A percentile compares a stretch with the other conserved stretches of the same genome.
phyloP scores from a whole-genome alignment of 768 basidiomycete genomes.

The Trametes coccinea region DNA sequence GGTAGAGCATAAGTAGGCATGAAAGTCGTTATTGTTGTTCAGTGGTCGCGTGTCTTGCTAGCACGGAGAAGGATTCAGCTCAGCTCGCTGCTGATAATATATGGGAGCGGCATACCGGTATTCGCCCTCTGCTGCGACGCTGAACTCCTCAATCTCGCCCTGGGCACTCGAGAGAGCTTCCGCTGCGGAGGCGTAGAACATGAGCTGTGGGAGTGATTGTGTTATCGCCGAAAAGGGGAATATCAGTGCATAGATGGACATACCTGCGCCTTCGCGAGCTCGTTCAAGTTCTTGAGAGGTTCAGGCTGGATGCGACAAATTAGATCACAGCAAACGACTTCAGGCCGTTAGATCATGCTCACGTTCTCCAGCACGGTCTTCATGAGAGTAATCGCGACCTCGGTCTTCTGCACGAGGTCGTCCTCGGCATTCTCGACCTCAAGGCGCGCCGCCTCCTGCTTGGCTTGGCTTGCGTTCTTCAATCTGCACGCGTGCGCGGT shows the following conservation, averaged over 20 bases:
- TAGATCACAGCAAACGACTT: not conserved
- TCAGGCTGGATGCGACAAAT: conserved; percentile 64
- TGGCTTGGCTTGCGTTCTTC: conserved; percentile 72
- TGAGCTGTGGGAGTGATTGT: conserved; percentile 43
- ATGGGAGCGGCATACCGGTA: conserved; percentile 61
- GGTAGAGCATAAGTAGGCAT: no score
- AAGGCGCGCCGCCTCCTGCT: conserved; percentile 88
- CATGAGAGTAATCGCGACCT: conserved; percentile 95
- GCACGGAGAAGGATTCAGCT: conserved; percentile 9
- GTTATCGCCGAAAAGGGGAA: not conserved
- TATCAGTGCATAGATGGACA: not conserved
- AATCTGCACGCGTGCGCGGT: conserved; percentile 47
- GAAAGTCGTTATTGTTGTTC: conserved; percentile 33
- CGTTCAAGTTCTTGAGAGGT: conserved; percentile 91
- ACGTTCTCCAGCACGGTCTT: conserved; percentile 99
- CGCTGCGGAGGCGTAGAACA: conserved; percentile 74
- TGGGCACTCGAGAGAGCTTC: conserved; percentile 81
- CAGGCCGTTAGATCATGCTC: conserved; percentile 32
- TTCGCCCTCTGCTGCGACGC: conserved; percentile 91
- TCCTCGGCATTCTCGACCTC: conserved; percentile 95
- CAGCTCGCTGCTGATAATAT: not conserved
- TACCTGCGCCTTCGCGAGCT: conserved; percentile 88
- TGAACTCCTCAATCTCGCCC: conserved; percentile 91
- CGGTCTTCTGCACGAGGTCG: conserved; percentile 96
- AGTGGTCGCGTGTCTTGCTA: conserved; percentile 91